A percentile compares a stretch with the other conserved stretches of the same genome.
Evolutionary conservation across 2,329 filamentous ascomycete genomes (phyloP).

Genomic region (Aspergillus glaucus): DNA sequence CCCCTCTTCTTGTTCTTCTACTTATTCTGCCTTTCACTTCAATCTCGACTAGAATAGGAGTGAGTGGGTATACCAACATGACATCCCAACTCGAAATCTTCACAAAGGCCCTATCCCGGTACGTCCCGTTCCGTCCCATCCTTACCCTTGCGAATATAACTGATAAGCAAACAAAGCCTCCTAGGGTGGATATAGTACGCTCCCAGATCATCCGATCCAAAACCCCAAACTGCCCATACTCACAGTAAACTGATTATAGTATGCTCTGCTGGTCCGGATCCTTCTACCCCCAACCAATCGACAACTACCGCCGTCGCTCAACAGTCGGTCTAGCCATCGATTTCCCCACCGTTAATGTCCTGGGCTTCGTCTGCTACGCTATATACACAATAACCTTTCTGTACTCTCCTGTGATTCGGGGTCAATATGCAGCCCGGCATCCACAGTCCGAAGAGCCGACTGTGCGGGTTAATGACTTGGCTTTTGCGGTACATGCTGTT

Average conservation of each 20-base stretch:
- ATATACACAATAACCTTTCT: constrained; percentile 69
- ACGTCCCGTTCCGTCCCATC: constrained; percentile 9
- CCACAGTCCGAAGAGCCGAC: constrained; percentile 68
- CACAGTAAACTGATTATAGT: constrained; percentile 20
- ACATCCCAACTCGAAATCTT: constrained; percentile 29
- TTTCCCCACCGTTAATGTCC: constrained; percentile 68
- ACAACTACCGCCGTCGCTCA: constrained; percentile 69
- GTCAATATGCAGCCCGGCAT: constrained; percentile 78
- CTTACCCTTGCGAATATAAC: background rate
- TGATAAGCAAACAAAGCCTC: constrained; percentile 45
- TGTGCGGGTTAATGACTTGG: constrained; percentile 82
- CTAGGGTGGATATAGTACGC: constrained; percentile 68
- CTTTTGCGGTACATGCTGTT: constrained; percentile 77
- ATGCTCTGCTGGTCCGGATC: constrained; percentile 74
- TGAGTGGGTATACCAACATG: constrained; percentile 13
- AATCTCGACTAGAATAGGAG: background rate
- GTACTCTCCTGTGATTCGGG: constrained; percentile 68
- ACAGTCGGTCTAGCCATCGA: constrained; percentile 82
- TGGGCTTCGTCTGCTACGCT: constrained; percentile 61
- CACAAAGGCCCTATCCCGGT: constrained; percentile 39
- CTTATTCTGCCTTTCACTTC: background rate
- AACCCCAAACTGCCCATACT: background rate
- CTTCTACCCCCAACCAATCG: constrained; percentile 84
- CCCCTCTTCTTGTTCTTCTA: constrained; percentile 1
- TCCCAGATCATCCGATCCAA: background rate